Evolutionary conservation across 345 rosid genomes (phyloP).

Genomic region (Alliaria petiolata): DNA sequence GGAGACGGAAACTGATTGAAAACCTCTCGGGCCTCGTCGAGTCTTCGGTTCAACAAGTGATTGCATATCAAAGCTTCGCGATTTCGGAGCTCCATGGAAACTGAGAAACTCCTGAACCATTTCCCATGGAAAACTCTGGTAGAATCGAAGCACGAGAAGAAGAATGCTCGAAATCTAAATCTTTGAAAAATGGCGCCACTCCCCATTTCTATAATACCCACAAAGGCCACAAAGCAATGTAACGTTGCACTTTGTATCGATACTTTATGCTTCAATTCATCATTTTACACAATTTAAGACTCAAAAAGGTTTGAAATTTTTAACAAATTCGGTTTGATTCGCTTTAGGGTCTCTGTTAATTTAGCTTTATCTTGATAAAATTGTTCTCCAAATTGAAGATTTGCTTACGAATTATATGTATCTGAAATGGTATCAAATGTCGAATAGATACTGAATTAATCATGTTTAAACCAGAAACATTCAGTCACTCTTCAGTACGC

Average conservation of each 20-base stretch:
- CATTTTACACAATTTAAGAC: neutral
- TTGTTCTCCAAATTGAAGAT: too few species aligned
- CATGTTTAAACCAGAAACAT: neutral
- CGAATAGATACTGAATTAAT: neutral
- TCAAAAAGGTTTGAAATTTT: neutral
- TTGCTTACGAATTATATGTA: neutral
- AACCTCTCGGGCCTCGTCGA: slow-evolving; percentile 42
- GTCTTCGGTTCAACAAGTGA: slow-evolving; percentile 38
- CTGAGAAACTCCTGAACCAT: neutral
- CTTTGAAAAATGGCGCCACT: slow-evolving; percentile 31
- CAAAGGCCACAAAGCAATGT: too few species aligned
- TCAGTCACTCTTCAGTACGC: neutral
- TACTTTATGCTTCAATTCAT: too few species aligned
- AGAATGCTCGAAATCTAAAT: too few species aligned
- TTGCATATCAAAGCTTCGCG: slow-evolving; percentile 35
- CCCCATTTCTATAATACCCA: neutral
- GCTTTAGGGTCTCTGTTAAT: too few species aligned
- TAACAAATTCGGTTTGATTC: neutral
- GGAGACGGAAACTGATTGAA: slow-evolving; percentile 42
- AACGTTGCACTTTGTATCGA: too few species aligned
- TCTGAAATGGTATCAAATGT: neutral
- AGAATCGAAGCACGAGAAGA: neutral
- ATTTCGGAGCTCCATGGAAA: slow-evolving; percentile 9
- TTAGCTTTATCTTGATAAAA: too few species aligned
- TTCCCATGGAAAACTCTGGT: neutral